Percentiles rank a stretch among this genome's conserved stretches.
These are phyloP conservation scores for Syncephalastrum contaminatum DNA, from an alignment of 371 early-diverging fungal genomes.

Conservation along the genomic window DNA sequence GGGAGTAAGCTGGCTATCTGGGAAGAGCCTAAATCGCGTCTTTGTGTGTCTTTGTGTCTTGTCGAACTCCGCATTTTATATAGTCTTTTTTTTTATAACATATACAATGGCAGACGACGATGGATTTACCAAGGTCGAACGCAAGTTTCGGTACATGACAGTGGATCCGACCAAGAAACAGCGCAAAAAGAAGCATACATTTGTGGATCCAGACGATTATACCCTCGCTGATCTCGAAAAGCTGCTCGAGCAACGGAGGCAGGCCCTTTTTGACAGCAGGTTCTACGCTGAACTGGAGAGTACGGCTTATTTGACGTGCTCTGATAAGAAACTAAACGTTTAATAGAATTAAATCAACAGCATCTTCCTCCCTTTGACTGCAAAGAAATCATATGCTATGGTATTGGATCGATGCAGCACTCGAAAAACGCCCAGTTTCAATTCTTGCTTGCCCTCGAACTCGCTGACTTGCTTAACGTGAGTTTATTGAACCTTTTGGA, in stretches of 20 bases:
- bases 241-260: constrained; percentile 28
- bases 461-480: constrained; percentile 54
- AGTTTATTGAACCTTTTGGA: too few species aligned
- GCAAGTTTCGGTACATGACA: constrained; percentile 15
- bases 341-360: constrained; percentile 23
- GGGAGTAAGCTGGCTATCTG: too few species aligned
- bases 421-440: constrained; percentile 62
- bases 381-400: constrained; percentile 61
- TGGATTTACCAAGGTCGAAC: constrained; percentile 17
- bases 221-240: constrained; percentile 25
- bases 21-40: too few species aligned
- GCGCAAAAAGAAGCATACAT: constrained; percentile 8
- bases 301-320: not conserved
- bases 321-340: not conserved
- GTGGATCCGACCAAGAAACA: constrained; percentile 6
- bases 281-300: constrained; percentile 38
- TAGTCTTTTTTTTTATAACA: constrained; percentile 11
- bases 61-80: not conserved
- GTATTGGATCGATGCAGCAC: constrained; percentile 60
- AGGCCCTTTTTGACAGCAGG: constrained; percentile 20
- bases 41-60: too few species aligned
- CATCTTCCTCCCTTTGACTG: constrained; percentile 18
- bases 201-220: constrained; percentile 31
- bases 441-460: constrained; percentile 47
- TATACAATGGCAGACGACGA: constrained; percentile 8